phyloP scores from a whole-genome alignment of 306 rosid genomes.

The Trichosanthes cucumerina region DNA sequence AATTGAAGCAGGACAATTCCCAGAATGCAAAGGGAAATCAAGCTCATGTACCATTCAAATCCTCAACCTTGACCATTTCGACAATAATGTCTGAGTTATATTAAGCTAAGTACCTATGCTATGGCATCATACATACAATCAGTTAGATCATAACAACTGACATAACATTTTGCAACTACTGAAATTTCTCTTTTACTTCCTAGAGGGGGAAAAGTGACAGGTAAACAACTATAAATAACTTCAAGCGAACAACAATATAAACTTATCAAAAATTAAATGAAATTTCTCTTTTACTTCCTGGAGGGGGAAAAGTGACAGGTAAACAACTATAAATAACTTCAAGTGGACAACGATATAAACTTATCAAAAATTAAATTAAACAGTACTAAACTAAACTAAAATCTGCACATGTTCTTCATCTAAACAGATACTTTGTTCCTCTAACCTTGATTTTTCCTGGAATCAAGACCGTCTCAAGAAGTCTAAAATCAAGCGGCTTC shows the following conservation, averaged over 20 bases:
- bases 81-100: not conserved
- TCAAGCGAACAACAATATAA: no score
- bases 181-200: not conserved
- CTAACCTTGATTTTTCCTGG: no score
- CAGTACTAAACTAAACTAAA: no score
- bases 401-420: no score
- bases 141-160: not conserved
- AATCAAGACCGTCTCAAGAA: no score
- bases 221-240: no score
- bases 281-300: not conserved
- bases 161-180: not conserved
- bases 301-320: not conserved
- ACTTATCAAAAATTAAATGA: no score
- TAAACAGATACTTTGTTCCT: no score
- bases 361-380: no score
- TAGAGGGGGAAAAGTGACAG: not conserved
- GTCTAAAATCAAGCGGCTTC: no score
- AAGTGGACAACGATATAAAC: no score
- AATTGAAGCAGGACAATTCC: not conserved
- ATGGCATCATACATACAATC: not conserved
- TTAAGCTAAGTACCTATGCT: not conserved
- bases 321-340: no score
- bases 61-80: not conserved
- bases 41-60: constrained; percentile 11
- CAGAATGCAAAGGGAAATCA: not conserved